Evolutionary conservation across 345 rosid genomes (phyloP).

Genomic region (Euphorbia pulcherrima): DNA sequence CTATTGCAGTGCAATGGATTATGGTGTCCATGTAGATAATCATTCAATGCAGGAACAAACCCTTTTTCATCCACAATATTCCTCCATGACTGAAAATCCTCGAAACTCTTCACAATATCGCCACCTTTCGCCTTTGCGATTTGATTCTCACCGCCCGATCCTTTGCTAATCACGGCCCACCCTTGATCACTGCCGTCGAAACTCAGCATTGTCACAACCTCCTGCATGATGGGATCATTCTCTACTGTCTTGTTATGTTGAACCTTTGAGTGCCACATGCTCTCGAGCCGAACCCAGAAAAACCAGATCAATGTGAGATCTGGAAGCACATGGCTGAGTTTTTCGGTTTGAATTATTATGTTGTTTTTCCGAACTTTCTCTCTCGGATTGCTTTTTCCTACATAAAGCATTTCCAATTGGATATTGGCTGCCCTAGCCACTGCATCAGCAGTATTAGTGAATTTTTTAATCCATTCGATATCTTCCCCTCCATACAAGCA

Average conservation of each 20-base stretch:
- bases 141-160: slow-evolving; percentile 19
- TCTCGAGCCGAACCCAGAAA: slow-evolving; percentile 59
- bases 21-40: slow-evolving; percentile 25
- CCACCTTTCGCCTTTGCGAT: slow-evolving; percentile 43
- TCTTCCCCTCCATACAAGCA: slow-evolving; percentile 83
- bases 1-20: slow-evolving; percentile 50
- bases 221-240: slow-evolving; percentile 47
- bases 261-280: slow-evolving; percentile 68
- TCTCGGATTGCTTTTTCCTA: slow-evolving; percentile 61
- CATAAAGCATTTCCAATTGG: slow-evolving; percentile 54
- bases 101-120: slow-evolving; percentile 18
- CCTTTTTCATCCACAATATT: slow-evolving; percentile 12
- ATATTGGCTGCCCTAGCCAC: slow-evolving; percentile 41
- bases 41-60: slow-evolving; percentile 39
- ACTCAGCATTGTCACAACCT: slow-evolving; percentile 48
- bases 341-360: slow-evolving; percentile 27
- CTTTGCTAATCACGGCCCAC: slow-evolving; percentile 49
- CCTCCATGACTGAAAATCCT: slow-evolving; percentile 29
- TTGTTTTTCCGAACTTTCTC: slow-evolving; percentile 42
- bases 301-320: slow-evolving; percentile 45
- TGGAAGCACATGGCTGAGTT: slow-evolving; percentile 39
- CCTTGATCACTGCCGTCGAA: slow-evolving; percentile 56
- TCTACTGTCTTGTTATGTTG: slow-evolving; percentile 34
- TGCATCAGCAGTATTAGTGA: slow-evolving; percentile 29
- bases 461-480: slow-evolving; percentile 58